Percentiles rank a stretch among this genome's conserved stretches.
Evolutionary conservation across 2,329 filamentous ascomycete genomes (phyloP).

Genomic region (Ceratocystis albifundus): DNA sequence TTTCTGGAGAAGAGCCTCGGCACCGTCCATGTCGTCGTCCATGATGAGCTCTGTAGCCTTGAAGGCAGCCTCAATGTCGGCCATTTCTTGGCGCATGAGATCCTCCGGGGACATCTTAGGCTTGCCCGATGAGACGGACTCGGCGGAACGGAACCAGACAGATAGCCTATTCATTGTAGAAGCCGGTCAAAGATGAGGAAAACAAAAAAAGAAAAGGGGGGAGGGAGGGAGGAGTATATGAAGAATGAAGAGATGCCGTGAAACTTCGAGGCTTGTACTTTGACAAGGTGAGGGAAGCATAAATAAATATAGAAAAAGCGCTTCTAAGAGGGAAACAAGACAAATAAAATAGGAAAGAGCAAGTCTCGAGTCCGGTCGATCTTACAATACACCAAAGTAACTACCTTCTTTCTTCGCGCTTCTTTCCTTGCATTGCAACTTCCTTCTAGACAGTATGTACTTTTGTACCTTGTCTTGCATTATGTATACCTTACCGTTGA

Average conservation of each 20-base stretch:
- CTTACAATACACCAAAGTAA: not conserved
- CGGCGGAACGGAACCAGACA: constrained; percentile 41
- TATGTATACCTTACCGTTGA: not conserved
- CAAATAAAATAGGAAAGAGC: not conserved
- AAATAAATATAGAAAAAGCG: not conserved
- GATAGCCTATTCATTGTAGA: constrained; percentile 38
- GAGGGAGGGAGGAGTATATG: not conserved
- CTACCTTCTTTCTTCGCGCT: not conserved
- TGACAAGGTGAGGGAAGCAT: not conserved
- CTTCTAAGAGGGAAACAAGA: not conserved
- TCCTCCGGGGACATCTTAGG: constrained; percentile 24
- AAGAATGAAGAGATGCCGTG: not conserved
- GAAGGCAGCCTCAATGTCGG: constrained; percentile 50
- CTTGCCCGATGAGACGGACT: constrained; percentile 16
- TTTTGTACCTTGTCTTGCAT: not conserved
- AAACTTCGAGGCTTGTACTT: not conserved
- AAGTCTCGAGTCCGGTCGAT: not conserved
- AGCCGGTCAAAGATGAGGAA: constrained; percentile 2
- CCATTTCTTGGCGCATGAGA: constrained; percentile 36
- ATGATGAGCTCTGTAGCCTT: constrained; percentile 61
- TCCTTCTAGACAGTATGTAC: not conserved
- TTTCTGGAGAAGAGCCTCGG: constrained; percentile 59
- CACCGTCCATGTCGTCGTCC: constrained; percentile 80
- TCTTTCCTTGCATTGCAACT: not conserved
- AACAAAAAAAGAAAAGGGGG: too few species aligned